Conservation (phyloP, 139 green algal genomes). For the Astrephomene gubernaculifera region DNA sequence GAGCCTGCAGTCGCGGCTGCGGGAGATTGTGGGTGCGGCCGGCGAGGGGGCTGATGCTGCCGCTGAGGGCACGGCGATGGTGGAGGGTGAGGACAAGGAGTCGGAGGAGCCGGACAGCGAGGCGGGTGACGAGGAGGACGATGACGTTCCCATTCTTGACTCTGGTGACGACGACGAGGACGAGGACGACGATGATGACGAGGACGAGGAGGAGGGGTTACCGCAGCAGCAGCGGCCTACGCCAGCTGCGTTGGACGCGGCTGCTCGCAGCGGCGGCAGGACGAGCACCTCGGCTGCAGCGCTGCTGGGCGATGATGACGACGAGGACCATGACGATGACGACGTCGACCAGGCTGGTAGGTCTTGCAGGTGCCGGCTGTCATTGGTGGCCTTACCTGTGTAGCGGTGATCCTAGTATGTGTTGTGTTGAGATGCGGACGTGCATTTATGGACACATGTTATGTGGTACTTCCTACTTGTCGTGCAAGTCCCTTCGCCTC, state of each 20-base stretch:
- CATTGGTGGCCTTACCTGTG: no score
- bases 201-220: conserved; percentile 49
- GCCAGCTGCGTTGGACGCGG: no score
- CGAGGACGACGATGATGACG: conserved; percentile 43
- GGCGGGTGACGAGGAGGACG: conserved; percentile 20
- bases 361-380: no score
- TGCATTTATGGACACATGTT: no score
- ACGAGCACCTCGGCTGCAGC: conserved; percentile 6
- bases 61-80: conserved; percentile 35
- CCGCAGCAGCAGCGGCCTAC: conserved; percentile 8
- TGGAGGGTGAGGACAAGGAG: conserved; percentile 31
- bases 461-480: no score
- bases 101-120: conserved; percentile 26
- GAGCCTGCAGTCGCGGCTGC: conserved; percentile 27
- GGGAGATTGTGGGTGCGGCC: conserved; percentile 51
- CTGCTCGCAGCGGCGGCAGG: not conserved
- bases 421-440: no score
- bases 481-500: no score
- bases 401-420: no score
- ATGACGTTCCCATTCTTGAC: conserved; percentile 31
- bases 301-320: conserved; percentile 17
- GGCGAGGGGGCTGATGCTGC: conserved; percentile 7
- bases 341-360: no score
- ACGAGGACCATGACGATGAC: conserved; percentile 32
- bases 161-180: conserved; percentile 47